Evolutionary conservation across 192 early-diverging fungal genomes (phyloP).

Genomic region (Coemansia sp.): DNA sequence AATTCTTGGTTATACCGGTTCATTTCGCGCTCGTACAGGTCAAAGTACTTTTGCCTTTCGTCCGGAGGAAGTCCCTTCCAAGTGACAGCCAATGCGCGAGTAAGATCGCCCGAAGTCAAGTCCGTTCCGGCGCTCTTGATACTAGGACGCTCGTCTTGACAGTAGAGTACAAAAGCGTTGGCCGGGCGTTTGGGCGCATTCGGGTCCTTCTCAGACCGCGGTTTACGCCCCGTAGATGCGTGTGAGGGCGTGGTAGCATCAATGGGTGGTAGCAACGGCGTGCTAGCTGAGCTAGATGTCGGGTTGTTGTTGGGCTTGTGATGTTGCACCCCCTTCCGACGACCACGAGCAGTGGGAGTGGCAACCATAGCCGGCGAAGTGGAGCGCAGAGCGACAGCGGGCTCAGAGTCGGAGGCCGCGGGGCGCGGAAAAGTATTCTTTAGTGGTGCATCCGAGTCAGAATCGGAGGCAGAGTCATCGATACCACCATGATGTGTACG

Average conservation of each 20-base stretch:
- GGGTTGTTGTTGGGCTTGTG: constrained; percentile 1
- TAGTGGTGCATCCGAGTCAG: constrained; percentile 46
- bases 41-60: constrained; percentile 52
- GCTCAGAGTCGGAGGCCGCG: constrained; percentile 34
- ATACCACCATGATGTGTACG: constrained; percentile 28
- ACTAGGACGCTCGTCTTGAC: constrained; percentile 52
- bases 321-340: constrained; percentile 15
- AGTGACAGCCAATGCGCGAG: constrained; percentile 50
- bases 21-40: constrained; percentile 55
- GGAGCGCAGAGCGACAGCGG: constrained; percentile 4
- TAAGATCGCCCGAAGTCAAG: constrained; percentile 50
- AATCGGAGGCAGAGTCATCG: constrained; percentile 29
- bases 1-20: constrained; percentile 52
- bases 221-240: constrained; percentile 10
- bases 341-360: constrained; percentile 11
- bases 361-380: background rate
- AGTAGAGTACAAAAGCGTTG: constrained; percentile 58
- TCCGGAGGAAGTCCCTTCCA: constrained; percentile 49
- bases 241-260: constrained; percentile 7
- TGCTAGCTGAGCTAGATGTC: constrained; percentile 26
- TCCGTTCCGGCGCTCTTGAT: constrained; percentile 45
- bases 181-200: constrained; percentile 55
- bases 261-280: constrained; percentile 29
- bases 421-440: constrained; percentile 45
- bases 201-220: constrained; percentile 51